Conservation (phyloP, 306 rosid species). For the Gillenia trifoliata region DNA sequence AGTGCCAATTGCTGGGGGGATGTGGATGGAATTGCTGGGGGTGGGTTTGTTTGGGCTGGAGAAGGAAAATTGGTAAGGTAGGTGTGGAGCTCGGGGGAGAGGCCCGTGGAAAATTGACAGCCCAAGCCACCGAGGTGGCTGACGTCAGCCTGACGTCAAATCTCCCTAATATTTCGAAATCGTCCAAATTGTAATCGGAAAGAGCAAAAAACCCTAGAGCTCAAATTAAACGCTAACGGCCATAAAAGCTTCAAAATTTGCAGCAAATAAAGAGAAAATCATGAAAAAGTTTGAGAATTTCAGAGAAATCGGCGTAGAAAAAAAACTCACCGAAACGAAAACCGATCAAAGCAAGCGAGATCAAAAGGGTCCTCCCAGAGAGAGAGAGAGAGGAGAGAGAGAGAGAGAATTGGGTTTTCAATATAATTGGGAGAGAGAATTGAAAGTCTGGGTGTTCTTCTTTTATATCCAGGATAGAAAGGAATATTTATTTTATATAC, state of each 20-base stretch:
- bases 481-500: slow-evolving; percentile 15
- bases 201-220: not conserved
- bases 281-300: not conserved
- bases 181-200: slow-evolving; percentile 1
- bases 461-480: not conserved
- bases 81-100: too few species aligned
- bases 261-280: not conserved
- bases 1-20: too few species aligned
- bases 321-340: slow-evolving; percentile 13
- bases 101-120: too few species aligned
- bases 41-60: too few species aligned
- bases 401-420: slow-evolving; percentile 28
- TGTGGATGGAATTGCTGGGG: too few species aligned
- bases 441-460: not conserved
- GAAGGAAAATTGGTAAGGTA: too few species aligned
- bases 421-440: slow-evolving; percentile 9
- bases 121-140: too few species aligned
- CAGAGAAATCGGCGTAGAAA: slow-evolving; percentile 2
- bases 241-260: slow-evolving; percentile 28
- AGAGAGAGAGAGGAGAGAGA: slow-evolving; percentile 24
- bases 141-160: too few species aligned
- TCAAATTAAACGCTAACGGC: not conserved
- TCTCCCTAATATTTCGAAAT: too few species aligned
- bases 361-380: slow-evolving; percentile 30
- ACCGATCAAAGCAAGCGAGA: slow-evolving; percentile 33